These are phyloP conservation scores for Eimeria praecox DNA, from an alignment of 169 alveolate species.

Conservation along the genomic window DNA sequence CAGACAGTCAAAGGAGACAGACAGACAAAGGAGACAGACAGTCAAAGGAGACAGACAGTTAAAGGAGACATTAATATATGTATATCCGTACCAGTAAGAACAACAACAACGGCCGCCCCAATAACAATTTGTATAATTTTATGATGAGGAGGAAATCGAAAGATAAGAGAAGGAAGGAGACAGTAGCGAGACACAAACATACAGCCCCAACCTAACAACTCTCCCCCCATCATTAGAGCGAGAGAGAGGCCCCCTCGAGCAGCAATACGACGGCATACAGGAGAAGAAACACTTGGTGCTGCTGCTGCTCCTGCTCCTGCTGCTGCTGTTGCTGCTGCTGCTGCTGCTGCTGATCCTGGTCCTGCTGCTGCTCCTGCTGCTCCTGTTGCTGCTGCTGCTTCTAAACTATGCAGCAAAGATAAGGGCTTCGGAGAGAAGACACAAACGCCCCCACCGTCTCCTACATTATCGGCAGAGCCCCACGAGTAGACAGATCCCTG, in stretches of 20 bases:
- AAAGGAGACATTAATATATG: neutral
- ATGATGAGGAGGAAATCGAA: neutral
- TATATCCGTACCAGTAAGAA: constrained; percentile 10
- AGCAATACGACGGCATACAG: constrained; percentile 44
- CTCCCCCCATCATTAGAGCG: constrained; percentile 56
- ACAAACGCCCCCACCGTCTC: constrained; percentile 68
- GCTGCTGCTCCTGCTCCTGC: neutral
- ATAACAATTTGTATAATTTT: constrained; percentile 43
- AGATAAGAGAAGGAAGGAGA: neutral
- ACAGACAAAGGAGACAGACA: no score
- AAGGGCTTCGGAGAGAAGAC: neutral
- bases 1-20: no score
- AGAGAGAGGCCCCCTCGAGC: constrained; percentile 28
- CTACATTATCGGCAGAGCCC: constrained; percentile 73
- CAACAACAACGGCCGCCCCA: constrained; percentile 52
- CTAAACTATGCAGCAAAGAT: neutral
- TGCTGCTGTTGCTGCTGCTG: neutral
- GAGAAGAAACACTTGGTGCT: neutral
- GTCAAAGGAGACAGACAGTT: no score
- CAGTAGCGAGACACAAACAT: constrained; percentile 15
- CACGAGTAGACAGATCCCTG: constrained; percentile 66
- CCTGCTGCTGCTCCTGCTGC: neutral
- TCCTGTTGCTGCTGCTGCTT: neutral
- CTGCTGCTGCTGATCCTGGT: neutral
- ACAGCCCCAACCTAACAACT: constrained; percentile 56